A percentile compares a stretch with the other conserved stretches of the same genome.
These are phyloP conservation scores for Aspergillus piperis DNA, from an alignment of 2,329 filamentous ascomycete genomes.

Conservation along the genomic window DNA sequence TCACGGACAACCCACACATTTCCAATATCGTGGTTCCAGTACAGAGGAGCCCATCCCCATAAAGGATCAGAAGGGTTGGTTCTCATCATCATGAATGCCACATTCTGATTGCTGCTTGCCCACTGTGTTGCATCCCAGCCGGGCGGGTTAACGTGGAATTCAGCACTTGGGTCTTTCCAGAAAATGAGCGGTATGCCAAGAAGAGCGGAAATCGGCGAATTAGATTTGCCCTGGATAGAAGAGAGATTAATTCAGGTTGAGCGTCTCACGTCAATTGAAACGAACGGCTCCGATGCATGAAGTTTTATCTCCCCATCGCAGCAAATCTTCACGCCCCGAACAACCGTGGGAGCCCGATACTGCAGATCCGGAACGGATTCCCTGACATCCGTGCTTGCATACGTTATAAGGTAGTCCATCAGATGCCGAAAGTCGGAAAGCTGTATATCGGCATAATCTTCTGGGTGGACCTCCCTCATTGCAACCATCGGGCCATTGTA, in stretches of 20 bases:
- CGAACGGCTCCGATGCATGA: conserved; percentile 4
- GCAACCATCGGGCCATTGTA: conserved; percentile 10
- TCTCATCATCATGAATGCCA: conserved; percentile 10
- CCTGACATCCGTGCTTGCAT: neutral
- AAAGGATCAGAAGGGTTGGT: neutral
- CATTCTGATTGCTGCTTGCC: conserved; percentile 1
- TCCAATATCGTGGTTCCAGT: conserved; percentile 11
- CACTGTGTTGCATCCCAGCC: neutral
- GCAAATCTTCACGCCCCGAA: conserved; percentile 7
- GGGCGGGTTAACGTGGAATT: neutral
- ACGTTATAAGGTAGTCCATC: conserved; percentile 10
- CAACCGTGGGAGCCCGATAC: neutral
- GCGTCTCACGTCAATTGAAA: neutral
- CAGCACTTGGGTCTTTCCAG: conserved; percentile 8
- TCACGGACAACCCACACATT: neutral
- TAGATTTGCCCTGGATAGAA: neutral
- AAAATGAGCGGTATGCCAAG: conserved; percentile 11
- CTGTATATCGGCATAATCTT: conserved; percentile 7
- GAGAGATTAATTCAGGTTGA: neutral
- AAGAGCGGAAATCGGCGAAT: conserved; percentile 9
- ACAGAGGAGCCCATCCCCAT: conserved; percentile 12
- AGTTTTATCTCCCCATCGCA: conserved; percentile 4
- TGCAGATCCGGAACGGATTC: neutral
- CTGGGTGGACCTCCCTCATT: neutral
- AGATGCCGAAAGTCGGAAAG: conserved; percentile 11